These are phyloP conservation scores for Yamadazyma buinensis DNA, from an alignment of 1,139 yeast species.

Conservation along the genomic window DNA sequence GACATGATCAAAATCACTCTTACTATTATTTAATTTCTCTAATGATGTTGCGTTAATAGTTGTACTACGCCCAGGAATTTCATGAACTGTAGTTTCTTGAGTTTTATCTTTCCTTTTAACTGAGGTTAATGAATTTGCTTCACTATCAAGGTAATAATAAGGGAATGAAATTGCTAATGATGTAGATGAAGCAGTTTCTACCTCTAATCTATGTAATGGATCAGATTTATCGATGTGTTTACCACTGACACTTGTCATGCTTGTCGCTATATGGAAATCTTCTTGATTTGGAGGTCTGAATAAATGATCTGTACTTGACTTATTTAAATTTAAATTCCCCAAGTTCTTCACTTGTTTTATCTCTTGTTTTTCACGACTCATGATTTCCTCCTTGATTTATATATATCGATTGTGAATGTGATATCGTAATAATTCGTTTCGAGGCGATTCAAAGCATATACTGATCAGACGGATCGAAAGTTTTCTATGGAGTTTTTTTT, in stretches of 20 bases:
- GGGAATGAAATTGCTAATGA: conserved; percentile 34
- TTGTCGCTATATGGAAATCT: conserved; percentile 8
- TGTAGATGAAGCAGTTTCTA: conserved; percentile 29
- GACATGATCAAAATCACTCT: conserved; percentile 26
- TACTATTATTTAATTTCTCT: neutral
- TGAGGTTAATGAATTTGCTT: conserved; percentile 30
- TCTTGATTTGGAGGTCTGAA: conserved; percentile 9
- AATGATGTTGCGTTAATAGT: neutral
- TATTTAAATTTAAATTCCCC: no score
- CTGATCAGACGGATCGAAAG: no score
- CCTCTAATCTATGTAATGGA: conserved; percentile 23
- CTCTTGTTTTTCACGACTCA: no score
- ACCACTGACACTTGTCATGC: conserved; percentile 5
- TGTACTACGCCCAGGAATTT: no score
- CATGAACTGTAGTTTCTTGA: neutral
- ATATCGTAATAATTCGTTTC: no score
- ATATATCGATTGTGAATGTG: no score
- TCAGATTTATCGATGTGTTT: conserved; percentile 11
- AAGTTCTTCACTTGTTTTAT: no score
- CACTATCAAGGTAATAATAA: conserved; percentile 26
- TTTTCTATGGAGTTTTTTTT: no score
- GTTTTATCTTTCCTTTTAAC: neutral
- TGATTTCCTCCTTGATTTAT: no score
- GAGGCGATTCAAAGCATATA: conserved; percentile 2
- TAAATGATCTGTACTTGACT: no score